A percentile compares a stretch with the other conserved stretches of the same genome.
These are phyloP conservation scores for Rhodotorula sp. DNA, from an alignment of 1,284 basidiomycete species.

Conservation along the genomic window DNA sequence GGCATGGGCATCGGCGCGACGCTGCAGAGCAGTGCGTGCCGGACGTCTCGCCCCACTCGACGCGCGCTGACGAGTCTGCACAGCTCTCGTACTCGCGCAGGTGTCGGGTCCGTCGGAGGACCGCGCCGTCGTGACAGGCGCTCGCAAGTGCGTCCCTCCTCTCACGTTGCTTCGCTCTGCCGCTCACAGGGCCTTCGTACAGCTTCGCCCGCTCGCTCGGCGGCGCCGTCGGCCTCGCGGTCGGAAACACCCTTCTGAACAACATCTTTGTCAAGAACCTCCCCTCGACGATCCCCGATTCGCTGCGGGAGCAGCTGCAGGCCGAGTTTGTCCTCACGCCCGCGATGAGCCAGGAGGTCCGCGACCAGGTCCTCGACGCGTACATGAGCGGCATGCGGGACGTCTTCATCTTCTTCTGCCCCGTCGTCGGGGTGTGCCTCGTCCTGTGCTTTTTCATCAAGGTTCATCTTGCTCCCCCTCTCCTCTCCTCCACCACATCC, in stretches of 20 bases:
- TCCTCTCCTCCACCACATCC: too few relatives aligned
- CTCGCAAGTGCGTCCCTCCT: constrained; percentile 11
- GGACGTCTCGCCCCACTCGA: neutral
- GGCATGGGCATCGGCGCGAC: constrained; percentile 48
- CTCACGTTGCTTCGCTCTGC: too few relatives aligned
- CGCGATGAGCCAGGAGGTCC: constrained; percentile 15
- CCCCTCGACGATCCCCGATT: constrained; percentile 22
- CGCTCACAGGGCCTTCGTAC: neutral
- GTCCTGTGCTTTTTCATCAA: constrained; percentile 41
- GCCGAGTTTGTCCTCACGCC: constrained; percentile 33
- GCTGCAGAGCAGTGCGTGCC: constrained; percentile 31
- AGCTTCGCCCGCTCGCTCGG: constrained; percentile 23
- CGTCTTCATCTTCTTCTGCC: constrained; percentile 44
- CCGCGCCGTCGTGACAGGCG: constrained; percentile 46
- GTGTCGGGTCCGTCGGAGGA: constrained; percentile 43
- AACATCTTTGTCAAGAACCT: constrained; percentile 27
- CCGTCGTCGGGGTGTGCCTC: constrained; percentile 38
- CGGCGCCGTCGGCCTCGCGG: constrained; percentile 28
- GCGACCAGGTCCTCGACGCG: constrained; percentile 30
- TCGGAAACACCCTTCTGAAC: constrained; percentile 46
- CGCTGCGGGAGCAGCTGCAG: constrained; percentile 17
- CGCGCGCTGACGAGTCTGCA: neutral
- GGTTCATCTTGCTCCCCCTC: neutral
- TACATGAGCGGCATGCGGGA: constrained; percentile 43
- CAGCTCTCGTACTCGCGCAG: constrained; percentile 47